A percentile compares a stretch with the other conserved stretches of the same genome.
Conservation (phyloP, 179 eudicot species). For the Beta macrorhiza region DNA sequence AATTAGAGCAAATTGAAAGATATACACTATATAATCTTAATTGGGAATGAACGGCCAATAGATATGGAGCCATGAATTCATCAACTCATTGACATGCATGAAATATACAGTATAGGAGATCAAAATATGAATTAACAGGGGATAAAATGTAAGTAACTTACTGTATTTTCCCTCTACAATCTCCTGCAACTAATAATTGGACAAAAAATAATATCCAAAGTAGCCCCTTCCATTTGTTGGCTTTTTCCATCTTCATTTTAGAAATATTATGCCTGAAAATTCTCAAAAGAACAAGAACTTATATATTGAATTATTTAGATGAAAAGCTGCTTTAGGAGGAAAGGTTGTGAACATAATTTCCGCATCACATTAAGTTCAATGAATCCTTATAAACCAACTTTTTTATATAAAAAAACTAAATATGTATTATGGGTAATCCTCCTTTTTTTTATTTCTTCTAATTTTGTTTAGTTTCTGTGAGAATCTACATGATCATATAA, state of each 20-base stretch:
- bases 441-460: neutral
- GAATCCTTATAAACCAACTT: neutral
- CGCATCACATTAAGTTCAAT: neutral
- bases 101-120: neutral
- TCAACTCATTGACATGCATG: neutral
- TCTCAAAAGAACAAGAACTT: neutral
- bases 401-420: too few species aligned
- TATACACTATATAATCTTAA: too few species aligned
- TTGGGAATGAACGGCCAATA: too few species aligned
- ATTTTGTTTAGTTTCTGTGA: neutral
- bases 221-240: neutral
- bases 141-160: conserved; percentile 2
- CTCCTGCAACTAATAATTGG: conserved; percentile 13
- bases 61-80: neutral
- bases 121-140: neutral
- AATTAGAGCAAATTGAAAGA: too few species aligned
- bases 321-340: neutral
- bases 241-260: conserved; percentile 18
- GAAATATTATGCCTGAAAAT: neutral
- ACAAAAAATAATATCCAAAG: neutral
- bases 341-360: neutral
- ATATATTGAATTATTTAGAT: neutral
- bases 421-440: neutral
- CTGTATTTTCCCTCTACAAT: conserved; percentile 22
- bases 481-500: neutral